Evolutionary conservation across 2,329 filamentous ascomycete genomes (phyloP), one percentile per base, ranked within the genome.

Genomic region (Trichoderma atrobrunneum): DNA sequence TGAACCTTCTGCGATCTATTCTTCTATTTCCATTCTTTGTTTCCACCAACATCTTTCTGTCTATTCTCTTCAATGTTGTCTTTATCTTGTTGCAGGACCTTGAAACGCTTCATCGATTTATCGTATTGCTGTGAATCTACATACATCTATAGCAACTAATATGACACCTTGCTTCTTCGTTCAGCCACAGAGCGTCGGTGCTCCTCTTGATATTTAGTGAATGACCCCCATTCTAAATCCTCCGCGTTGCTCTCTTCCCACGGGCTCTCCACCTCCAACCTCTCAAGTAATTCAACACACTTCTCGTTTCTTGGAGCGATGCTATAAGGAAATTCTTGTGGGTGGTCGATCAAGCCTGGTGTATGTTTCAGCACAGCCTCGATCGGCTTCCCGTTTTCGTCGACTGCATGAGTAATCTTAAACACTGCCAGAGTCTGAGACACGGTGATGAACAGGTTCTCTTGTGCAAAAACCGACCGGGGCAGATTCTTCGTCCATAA

Each of bases 361-460:
- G 65, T 75, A 4, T 71, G 56, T 11, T 73, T 73, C 3, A 77
- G 34, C 7, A 74, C 61, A 3, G 73, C 62, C 5, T 78, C 74
- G 11, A 78, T 71, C n/a, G 74, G 73, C 10, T 56, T 69, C 30
- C 76, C 75, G 0, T 75, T 30, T 43, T 70, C 67, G 3, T 76
- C 75, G 5, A 78, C 63, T 1, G 76, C 75, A 64, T 76, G 77
- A 14, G 61, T 72, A 16, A 87, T 79, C 11, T 81, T 77, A 70
- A 89, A 88, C 0, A 83, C 83, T 0, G 86, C 80, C 5, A 89
- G 77, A 0, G 81, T 76, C 43, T 84, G 84, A 0, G 81, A 83
- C 6, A 82, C 73, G 1, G 72, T 81, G 30, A 43, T 67, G 67
- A 80, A 83, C 2, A 82, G 32, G 16, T 75, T 78, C 2, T 77